Evolutionary conservation across 768 basidiomycete species (phyloP), one percentile per base, ranked within the genome.

Genomic region (Leccinum variicolor): DNA sequence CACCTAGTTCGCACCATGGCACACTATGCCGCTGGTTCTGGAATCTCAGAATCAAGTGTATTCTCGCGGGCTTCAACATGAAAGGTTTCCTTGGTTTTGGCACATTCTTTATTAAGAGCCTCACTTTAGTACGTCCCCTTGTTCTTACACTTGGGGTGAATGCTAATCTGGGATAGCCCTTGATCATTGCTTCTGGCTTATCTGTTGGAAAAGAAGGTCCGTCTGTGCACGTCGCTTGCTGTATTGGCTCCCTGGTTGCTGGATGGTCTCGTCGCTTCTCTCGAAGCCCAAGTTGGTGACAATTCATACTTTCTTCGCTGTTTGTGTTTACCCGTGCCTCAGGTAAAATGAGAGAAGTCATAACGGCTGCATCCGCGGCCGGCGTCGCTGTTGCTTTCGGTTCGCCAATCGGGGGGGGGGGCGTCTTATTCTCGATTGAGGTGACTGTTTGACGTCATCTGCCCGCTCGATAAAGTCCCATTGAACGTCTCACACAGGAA

Each of bases 11-110:
- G 84, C 53, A 85, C 85, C 9, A 84, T 95, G 66, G 95, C 96
- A 9, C 94, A 87, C 54, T 96, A 96, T 72, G 95, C 97, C 14
- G 97, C 97, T 19, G 95, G 97, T 6, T 98, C 95, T 57, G 97
- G 97, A 52, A 98, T 99, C 50, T 93, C 95, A 21, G 97, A 99
- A 98, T 99, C 74, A 99, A 98, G 68, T 97, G 94, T 69, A 98
- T 98, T 64, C 77, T 99, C 29, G 92, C 92, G 9, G 97, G 97
- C 4, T 99, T 99, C 75, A 81, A 95, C 64, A 98, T 99, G 90
- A 87, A 97, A 71, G 94, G 94, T 0, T 99, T 89, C 73, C 80
- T 98, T 34, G 90, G 93, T 14, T 85, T 89, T 59, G 85, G 87
- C 69, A 98, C 97, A 1, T 89, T 98, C 62, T 79, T 87, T 59